phyloP scores from a whole-genome alignment of 208 protist genomes.

The Strigomonas culicis region DNA sequence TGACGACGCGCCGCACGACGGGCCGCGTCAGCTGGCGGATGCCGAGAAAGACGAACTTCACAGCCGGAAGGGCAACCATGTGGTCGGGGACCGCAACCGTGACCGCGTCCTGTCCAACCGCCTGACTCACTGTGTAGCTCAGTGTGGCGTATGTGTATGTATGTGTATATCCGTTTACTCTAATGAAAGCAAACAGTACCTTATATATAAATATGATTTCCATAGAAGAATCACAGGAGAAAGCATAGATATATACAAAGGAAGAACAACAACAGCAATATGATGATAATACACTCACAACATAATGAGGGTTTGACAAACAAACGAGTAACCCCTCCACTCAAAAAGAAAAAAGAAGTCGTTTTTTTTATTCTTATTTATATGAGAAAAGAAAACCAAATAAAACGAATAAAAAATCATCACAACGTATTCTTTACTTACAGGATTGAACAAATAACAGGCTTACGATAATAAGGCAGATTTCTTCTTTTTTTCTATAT shows the following conservation, averaged over 20 bases:
- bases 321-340: too few relatives aligned
- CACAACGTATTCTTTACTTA: neutral
- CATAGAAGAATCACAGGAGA: neutral
- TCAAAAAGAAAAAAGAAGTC: neutral
- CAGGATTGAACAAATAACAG: neutral
- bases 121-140: neutral
- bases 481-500: conserved; percentile 3
- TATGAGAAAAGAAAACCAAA: conserved; percentile 7
- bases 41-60: conserved; percentile 75
- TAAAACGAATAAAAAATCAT: conserved; percentile 13
- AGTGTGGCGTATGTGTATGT: neutral
- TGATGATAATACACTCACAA: too few relatives aligned
- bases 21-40: conserved; percentile 79
- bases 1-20: conserved; percentile 49
- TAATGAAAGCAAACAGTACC: neutral
- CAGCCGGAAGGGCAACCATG: conserved; percentile 71
- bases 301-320: too few relatives aligned
- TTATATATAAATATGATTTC: neutral
- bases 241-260: neutral
- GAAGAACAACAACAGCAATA: neutral
- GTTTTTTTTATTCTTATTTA: conserved; percentile 11
- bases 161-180: neutral
- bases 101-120: neutral
- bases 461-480: neutral
- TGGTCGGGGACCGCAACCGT: conserved; percentile 11